A percentile compares a stretch with the other conserved stretches of the same genome.
Conservation (phyloP, 257 asterid genomes). For the Voacanga thouarsii region DNA sequence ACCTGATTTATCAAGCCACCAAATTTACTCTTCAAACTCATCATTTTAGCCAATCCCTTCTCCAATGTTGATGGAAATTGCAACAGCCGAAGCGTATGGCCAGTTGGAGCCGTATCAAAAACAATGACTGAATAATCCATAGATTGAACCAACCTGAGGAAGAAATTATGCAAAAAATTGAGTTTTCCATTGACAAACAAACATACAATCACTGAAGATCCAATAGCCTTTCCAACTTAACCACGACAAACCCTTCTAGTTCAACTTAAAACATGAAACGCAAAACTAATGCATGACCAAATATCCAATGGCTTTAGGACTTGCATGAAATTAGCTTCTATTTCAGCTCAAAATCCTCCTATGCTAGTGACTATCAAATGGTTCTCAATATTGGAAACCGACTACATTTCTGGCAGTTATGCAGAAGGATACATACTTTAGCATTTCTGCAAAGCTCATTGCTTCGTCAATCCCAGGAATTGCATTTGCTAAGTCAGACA, state of each 20-base stretch:
- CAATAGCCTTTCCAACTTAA: neutral
- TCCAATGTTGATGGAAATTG: conserved; percentile 97
- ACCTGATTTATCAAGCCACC: conserved; percentile 97
- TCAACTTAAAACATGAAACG: neutral
- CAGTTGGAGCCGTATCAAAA: conserved; percentile 98
- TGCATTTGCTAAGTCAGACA: conserved; percentile 85
- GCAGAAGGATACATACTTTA: conserved; percentile 56
- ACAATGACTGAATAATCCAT: conserved; percentile 95
- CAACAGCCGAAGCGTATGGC: conserved; percentile 91
- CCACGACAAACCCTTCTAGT: neutral
- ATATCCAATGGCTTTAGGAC: neutral
- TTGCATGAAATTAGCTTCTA: neutral
- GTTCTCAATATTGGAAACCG: neutral
- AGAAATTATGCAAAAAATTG: conserved; percentile 9
- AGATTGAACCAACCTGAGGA: conserved; percentile 84
- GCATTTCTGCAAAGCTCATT: conserved; percentile 99
- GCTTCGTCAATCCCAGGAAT: conserved; percentile 98
- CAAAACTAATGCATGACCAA: neutral
- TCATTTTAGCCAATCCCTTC: conserved; percentile 81
- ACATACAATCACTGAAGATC: neutral
- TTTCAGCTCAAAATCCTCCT: neutral
- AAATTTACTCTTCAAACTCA: conserved; percentile 84
- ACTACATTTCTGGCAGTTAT: neutral
- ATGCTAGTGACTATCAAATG: neutral
- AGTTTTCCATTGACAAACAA: neutral